phyloP scores from a whole-genome alignment of 1,139 yeast genomes.

The Debaryomycetaceae sp. region DNA sequence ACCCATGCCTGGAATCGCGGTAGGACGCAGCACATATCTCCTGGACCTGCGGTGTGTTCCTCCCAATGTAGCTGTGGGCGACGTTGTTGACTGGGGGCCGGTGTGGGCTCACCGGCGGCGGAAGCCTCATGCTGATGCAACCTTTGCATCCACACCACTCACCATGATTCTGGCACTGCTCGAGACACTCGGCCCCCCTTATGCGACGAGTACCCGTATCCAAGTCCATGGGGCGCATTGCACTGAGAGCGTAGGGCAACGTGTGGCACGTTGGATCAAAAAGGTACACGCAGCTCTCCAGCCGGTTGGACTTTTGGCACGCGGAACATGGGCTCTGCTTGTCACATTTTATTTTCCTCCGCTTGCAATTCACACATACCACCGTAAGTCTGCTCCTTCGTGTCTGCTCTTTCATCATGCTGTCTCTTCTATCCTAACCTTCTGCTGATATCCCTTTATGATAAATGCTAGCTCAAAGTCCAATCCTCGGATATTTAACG shows the following conservation, averaged over 20 bases:
- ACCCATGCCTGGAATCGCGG: background rate
- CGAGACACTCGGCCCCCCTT: too few species aligned
- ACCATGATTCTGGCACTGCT: background rate
- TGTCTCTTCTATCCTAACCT: too few species aligned
- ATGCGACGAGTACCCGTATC: background rate
- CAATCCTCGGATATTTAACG: background rate
- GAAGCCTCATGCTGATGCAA: too few species aligned
- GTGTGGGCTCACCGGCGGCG: too few species aligned
- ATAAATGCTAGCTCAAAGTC: background rate
- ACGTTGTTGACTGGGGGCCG: background rate
- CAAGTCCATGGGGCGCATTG: background rate
- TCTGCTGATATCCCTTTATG: too few species aligned
- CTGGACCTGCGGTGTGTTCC: background rate
- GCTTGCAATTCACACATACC: constrained; percentile 40
- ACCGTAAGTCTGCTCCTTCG: constrained; percentile 29
- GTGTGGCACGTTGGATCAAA: background rate
- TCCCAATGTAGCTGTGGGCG: background rate
- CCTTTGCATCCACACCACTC: background rate
- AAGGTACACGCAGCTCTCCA: background rate
- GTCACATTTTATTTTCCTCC: constrained; percentile 42
- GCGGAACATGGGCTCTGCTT: constrained; percentile 38
- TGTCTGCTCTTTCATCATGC: background rate
- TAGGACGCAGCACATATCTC: background rate
- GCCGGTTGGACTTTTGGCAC: constrained; percentile 24
- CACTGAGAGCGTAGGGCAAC: background rate